phyloP scores from a whole-genome alignment of 73 alveolate genomes.

The Symbiodinium pilosum region DNA sequence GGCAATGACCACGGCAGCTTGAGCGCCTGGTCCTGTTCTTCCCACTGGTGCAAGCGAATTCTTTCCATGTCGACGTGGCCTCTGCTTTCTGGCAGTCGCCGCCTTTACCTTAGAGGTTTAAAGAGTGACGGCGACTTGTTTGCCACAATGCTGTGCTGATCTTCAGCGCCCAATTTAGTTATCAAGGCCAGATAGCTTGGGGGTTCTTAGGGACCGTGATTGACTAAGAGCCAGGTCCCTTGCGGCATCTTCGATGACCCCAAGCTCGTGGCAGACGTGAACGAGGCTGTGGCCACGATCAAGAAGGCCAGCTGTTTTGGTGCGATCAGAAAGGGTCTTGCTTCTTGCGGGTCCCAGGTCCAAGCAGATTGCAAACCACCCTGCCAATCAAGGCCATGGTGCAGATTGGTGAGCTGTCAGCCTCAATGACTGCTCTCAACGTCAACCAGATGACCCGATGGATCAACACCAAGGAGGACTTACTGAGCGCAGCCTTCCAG shows the following conservation, averaged over 20 bases:
- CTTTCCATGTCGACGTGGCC: too few species aligned
- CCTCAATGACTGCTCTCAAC: constrained; percentile 84
- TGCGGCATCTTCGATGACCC: constrained; percentile 94
- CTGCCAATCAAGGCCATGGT: constrained; percentile 36
- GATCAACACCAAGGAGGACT: constrained; percentile 89
- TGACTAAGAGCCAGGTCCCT: constrained; percentile 67
- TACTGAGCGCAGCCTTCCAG: too few species aligned
- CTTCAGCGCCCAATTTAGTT: too few species aligned
- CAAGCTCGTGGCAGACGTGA: constrained; percentile 92
- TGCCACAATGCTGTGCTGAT: too few species aligned
- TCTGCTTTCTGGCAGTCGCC: too few species aligned
- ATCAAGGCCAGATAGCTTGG: neutral
- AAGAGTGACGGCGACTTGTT: too few species aligned
- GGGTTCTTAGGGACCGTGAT: neutral
- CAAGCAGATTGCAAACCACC: too few species aligned
- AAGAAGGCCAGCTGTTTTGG: constrained; percentile 34
- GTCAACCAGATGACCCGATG: constrained; percentile 94
- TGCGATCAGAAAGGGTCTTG: neutral
- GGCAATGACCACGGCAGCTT: too few species aligned
- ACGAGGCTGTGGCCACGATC: constrained; percentile 94
- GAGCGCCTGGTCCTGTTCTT: too few species aligned
- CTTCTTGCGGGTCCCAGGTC: neutral
- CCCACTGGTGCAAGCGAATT: too few species aligned
- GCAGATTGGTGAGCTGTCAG: constrained; percentile 89
- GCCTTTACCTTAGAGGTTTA: too few species aligned